phyloP scores from a whole-genome alignment of 495 filamentous ascomycete species.

The Daldinia concentrica region DNA sequence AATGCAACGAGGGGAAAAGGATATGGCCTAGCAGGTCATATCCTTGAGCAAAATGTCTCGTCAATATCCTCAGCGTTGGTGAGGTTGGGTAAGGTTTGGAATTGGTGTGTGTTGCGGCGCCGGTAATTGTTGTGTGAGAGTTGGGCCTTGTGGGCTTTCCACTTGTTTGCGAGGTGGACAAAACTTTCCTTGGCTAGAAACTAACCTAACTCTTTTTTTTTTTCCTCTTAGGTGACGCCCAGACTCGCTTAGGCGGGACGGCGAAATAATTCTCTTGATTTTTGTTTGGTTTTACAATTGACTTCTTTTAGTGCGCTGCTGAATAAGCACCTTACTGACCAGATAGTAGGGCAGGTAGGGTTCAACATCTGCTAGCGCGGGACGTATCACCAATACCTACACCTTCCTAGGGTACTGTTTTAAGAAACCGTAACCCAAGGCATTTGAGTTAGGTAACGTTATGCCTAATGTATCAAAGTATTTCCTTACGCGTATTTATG shows the following conservation, averaged over 20 bases:
- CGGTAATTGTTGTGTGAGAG: conserved; percentile 24
- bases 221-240: conserved; percentile 1
- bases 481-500: neutral
- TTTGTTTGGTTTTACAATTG: conserved; percentile 22
- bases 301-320: conserved; percentile 39
- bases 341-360: conserved; percentile 35
- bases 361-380: conserved; percentile 22
- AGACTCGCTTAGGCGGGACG: conserved; percentile 39
- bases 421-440: neutral
- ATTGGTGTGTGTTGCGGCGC: conserved; percentile 17
- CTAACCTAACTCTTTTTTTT: conserved; percentile 21
- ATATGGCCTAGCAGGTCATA: conserved; percentile 50
- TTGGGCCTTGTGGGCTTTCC: conserved; percentile 13
- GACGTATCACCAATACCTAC: neutral
- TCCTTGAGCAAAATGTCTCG: conserved; percentile 32
- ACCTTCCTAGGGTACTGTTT: neutral
- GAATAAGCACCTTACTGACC: conserved; percentile 14
- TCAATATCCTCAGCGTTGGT: conserved; percentile 24
- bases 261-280: conserved; percentile 32
- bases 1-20: conserved; percentile 42
- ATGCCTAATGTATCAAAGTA: neutral
- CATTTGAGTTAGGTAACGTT: neutral
- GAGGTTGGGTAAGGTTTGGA: conserved; percentile 21
- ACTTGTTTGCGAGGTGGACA: conserved; percentile 22
- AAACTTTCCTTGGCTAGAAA: conserved; percentile 29